These are phyloP conservation scores for Aspergillus viridinutans DNA, from an alignment of 2,329 filamentous ascomycete species.

Conservation along the genomic window DNA sequence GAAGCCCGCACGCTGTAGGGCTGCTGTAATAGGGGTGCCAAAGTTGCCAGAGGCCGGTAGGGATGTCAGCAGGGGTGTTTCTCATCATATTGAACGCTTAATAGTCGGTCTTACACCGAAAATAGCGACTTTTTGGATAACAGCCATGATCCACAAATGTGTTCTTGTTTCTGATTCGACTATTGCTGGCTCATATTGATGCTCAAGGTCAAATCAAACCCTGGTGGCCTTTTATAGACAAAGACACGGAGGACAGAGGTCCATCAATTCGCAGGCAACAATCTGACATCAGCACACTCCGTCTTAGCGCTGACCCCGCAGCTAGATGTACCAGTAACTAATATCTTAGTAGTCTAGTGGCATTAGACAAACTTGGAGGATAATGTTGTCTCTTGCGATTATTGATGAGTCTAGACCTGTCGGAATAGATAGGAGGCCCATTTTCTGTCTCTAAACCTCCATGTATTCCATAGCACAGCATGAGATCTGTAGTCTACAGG, in stretches of 20 bases:
- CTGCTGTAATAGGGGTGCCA: constrained; percentile 5
- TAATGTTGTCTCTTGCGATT: neutral
- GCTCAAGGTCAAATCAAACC: neutral
- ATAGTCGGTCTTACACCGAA: constrained; percentile 2
- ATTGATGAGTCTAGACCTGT: neutral
- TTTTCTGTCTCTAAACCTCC: too few species aligned
- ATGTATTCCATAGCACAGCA: too few species aligned
- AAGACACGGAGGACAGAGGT: neutral
- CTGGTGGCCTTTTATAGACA: neutral
- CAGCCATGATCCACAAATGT: neutral
- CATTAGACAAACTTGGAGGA: neutral
- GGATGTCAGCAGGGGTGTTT: neutral
- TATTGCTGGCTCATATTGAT: neutral
- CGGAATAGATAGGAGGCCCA: too few species aligned
- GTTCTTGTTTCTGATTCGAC: neutral
- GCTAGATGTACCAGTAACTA: too few species aligned
- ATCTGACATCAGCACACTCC: too few species aligned
- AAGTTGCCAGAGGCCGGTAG: constrained; percentile 8
- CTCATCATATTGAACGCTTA: neutral
- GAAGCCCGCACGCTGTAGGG: constrained; percentile 3
- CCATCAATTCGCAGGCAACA: neutral
- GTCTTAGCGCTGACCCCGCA: neutral
- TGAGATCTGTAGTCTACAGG: too few species aligned
- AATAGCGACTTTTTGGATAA: constrained; percentile 5
- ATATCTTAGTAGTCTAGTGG: too few species aligned